Percentiles rank a stretch among this genome's conserved stretches.
Conservation (phyloP, 768 basidiomycete genomes). For the Harrya chromipes region DNA sequence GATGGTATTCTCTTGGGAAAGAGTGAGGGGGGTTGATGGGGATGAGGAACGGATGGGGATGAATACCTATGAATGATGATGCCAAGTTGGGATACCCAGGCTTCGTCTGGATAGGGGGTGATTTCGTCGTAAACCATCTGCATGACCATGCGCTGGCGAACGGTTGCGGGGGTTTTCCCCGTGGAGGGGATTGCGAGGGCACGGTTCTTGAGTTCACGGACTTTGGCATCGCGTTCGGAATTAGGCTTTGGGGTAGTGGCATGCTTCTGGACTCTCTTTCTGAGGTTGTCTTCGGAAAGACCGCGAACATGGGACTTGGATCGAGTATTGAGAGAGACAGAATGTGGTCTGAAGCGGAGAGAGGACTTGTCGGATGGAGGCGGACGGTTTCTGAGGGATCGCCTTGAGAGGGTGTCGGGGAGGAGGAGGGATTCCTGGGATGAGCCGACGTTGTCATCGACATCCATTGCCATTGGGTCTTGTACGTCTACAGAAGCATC, state of each 20-base stretch:
- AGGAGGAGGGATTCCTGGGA: slow-evolving; percentile 27
- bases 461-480: slow-evolving; percentile 29
- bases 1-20: slow-evolving; percentile 47
- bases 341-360: slow-evolving; percentile 22
- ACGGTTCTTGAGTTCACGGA: slow-evolving; percentile 31
- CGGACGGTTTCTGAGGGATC: slow-evolving; percentile 27
- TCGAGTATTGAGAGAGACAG: slow-evolving; percentile 26
- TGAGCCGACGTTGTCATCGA: slow-evolving; percentile 21
- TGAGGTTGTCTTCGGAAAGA: slow-evolving; percentile 26
- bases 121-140: slow-evolving; percentile 64
- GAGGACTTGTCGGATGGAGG: slow-evolving; percentile 24
- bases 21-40: slow-evolving; percentile 1
- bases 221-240: slow-evolving; percentile 30
- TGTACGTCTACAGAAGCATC: slow-evolving; percentile 30
- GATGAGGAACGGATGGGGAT: background rate
- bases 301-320: slow-evolving; percentile 22
- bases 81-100: slow-evolving; percentile 58
- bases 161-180: slow-evolving; percentile 48
- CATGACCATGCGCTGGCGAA: slow-evolving; percentile 53
- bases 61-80: slow-evolving; percentile 53
- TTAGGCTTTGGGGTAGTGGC: slow-evolving; percentile 17
- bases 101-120: slow-evolving; percentile 60
- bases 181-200: slow-evolving; percentile 33
- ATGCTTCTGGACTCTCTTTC: slow-evolving; percentile 28
- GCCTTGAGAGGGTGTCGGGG: slow-evolving; percentile 20